phyloP scores from a whole-genome alignment of 306 rosid species.

The Erythrophleum fordii region DNA sequence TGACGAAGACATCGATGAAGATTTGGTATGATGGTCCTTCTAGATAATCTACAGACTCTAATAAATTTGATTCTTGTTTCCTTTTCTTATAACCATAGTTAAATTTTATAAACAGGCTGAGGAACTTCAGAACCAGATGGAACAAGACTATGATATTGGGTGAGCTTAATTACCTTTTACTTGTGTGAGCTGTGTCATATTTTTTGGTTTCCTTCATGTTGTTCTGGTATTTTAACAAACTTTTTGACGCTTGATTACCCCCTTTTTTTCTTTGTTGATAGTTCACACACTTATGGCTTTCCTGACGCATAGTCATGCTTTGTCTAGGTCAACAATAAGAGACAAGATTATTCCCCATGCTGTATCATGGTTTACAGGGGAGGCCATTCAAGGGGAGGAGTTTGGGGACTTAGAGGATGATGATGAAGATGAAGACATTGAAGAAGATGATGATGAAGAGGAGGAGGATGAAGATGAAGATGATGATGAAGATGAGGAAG shows the following conservation, averaged over 20 bases:
- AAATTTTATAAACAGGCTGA: conserved; percentile 62
- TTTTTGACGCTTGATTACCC: neutral
- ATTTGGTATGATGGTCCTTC: conserved; percentile 52
- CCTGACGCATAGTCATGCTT: neutral
- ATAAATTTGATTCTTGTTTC: neutral
- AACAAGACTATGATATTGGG: conserved; percentile 94
- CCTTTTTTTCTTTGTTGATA: neutral
- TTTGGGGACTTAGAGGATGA: conserved; percentile 81
- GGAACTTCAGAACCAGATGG: conserved; percentile 90
- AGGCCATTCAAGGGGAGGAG: conserved; percentile 86
- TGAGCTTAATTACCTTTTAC: conserved; percentile 38
- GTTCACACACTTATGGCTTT: neutral
- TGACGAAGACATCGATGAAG: conserved; percentile 91
- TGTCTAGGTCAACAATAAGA: conserved; percentile 79
- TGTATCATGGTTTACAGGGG: conserved; percentile 96
- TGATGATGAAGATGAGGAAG: conserved; percentile 59
- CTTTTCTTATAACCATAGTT: neutral
- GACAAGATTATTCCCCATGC: conserved; percentile 94
- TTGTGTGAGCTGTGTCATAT: neutral
- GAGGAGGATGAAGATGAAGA: conserved; percentile 49
- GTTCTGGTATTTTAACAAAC: neutral
- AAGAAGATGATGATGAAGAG: conserved; percentile 64
- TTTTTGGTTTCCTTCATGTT: neutral
- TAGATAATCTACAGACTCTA: neutral
- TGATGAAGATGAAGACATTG: conserved; percentile 60